Base-by-base conservation (phyloP, 2,329 filamentous ascomycete species). In the Nemania bipapillata region DNA sequence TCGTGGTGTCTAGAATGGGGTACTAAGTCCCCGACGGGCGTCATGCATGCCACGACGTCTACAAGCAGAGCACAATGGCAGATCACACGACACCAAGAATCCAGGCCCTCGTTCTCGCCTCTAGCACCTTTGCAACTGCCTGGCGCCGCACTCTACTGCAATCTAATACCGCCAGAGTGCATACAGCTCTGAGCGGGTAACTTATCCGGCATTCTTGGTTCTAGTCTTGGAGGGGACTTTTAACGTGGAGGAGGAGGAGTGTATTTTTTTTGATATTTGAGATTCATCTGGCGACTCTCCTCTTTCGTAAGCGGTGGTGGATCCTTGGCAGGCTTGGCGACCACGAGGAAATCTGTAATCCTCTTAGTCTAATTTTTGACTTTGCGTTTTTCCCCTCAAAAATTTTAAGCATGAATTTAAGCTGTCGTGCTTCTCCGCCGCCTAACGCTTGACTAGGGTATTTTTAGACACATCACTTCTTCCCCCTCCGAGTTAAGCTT, bases 391-490 rank as follows among this genome's bases (percentile, higher is more conserved):
- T 75, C 53, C 42, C 57, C 56, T 58, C 61, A 59, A 53, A 61
- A 65, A 59, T 57, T 74, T 77, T 77, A 77, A 77, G 76, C 76
- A 77, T 77, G 76, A 77, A 77, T 77, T 77, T 77, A 77, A 75
- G 73, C 74, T 73, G 72, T 53, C 24, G 52, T 47, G 45, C 42
- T 57, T 69, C 63, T 69, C 63, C 65, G 63, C 59, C 30, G 49
- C 59, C 42, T 4, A 57, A 52, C 53, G 49, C 57, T 58, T 12
- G 24, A 65, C 40, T 53, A 30, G 65, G 47, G 62, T 70, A 70
- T 68, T 70, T 70, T 65, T 70, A 66, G 65, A 68, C 56, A 35
- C 24, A 45, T 61, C 66, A 47, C 22, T 66, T 66, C 30, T 60
- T 52, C 42, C 62, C 66, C 11, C 52, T 68, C 61, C 40, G 50